These are phyloP conservation scores for Backusella parvicylindrica DNA, from an alignment of 192 early-diverging fungal genomes.

Conservation along the genomic window DNA sequence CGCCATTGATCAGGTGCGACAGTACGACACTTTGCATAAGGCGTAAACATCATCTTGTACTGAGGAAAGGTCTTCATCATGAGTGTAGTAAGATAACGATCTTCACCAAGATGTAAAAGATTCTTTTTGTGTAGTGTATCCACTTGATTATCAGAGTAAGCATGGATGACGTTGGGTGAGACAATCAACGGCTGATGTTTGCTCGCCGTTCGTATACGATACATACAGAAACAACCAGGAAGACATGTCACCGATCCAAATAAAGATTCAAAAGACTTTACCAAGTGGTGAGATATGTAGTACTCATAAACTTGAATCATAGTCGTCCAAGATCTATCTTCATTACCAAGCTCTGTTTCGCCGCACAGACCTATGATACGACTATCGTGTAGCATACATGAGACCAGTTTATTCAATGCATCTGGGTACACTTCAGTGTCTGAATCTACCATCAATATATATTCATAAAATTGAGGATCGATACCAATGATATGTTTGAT, in stretches of 20 bases:
- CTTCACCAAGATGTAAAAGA: conserved; percentile 96
- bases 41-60: conserved; percentile 90
- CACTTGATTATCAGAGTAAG: conserved; percentile 91
- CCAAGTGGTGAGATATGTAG: conserved; percentile 94
- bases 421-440: conserved; percentile 82
- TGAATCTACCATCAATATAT: conserved; percentile 74
- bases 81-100: conserved; percentile 91
- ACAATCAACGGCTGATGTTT: conserved; percentile 91
- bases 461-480: conserved; percentile 77
- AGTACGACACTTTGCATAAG: conserved; percentile 91
- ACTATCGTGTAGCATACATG: conserved; percentile 75
- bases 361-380: conserved; percentile 93
- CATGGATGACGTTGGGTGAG: conserved; percentile 82
- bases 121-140: conserved; percentile 99
- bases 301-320: conserved; percentile 99
- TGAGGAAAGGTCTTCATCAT: conserved; percentile 98
- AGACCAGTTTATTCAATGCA: conserved; percentile 84
- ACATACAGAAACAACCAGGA: conserved; percentile 99
- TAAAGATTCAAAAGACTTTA: conserved; percentile 96
- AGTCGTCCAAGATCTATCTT: conserved; percentile 91
- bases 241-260: conserved; percentile 97
- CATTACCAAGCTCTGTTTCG: conserved; percentile 94
- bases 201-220: conserved; percentile 86
- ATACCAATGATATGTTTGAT: conserved; percentile 86
- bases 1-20: conserved; percentile 91